Percentiles rank a stretch among this genome's conserved stretches.
Evolutionary conservation across 2,329 filamentous ascomycete species (phyloP).

Genomic region (Cyphellophora attinorum): DNA sequence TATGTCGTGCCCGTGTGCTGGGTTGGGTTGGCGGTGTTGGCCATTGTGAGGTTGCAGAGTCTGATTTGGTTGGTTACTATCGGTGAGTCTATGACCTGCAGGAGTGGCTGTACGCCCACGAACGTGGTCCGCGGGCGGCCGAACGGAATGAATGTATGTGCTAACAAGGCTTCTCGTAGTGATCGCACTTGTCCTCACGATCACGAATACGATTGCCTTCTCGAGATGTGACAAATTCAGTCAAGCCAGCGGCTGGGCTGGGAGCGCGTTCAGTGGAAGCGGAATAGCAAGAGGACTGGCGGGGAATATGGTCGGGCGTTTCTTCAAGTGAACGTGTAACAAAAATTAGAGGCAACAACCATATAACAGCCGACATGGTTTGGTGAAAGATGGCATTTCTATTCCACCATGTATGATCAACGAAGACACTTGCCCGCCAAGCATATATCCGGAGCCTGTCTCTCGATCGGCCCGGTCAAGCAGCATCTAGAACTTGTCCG

Average conservation of each 20-base stretch:
- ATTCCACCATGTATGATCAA: no score
- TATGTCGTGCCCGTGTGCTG: conserved; percentile 39
- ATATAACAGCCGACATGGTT: no score
- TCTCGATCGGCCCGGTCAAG: background rate
- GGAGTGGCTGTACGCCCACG: no score
- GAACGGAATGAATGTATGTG: no score
- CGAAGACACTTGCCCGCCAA: no score
- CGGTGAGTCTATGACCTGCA: conserved; percentile 32
- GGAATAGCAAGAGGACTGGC: conserved; percentile 17
- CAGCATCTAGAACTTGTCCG: conserved; percentile 1
- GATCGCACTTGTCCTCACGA: conserved; percentile 39
- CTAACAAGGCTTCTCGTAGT: conserved; percentile 22
- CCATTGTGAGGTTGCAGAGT: conserved; percentile 35
- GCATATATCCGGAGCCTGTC: no score
- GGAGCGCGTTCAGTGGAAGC: conserved; percentile 44
- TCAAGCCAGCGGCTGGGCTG: conserved; percentile 50
- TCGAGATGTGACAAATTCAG: conserved; percentile 43
- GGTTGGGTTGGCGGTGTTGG: conserved; percentile 38
- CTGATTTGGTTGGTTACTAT: conserved; percentile 42
- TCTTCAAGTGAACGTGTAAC: conserved; percentile 18
- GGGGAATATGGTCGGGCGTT: conserved; percentile 17
- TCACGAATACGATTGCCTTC: conserved; percentile 43
- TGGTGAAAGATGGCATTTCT: no score
- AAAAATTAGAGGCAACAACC: no score
- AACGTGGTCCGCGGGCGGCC: no score